Evolutionary conservation across 768 basidiomycete genomes (phyloP).

Genomic region (Glaciozyma martinii): DNA sequence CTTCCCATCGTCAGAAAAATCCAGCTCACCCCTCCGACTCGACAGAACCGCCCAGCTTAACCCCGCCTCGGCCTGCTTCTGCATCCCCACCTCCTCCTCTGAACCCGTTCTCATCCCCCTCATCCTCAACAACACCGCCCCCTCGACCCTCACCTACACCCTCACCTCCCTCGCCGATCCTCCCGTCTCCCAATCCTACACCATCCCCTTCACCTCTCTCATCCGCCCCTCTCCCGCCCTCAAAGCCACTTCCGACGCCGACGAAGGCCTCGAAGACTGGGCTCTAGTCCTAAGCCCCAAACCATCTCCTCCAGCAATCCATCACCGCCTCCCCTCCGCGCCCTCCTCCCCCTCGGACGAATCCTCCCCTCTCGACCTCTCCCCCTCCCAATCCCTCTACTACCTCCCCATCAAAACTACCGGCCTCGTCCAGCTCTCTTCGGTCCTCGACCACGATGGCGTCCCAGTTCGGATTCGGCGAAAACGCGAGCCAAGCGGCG

Average conservation of each 20-base stretch:
- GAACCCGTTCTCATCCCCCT: slow-evolving; percentile 26
- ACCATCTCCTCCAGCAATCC: neutral
- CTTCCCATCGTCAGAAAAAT: neutral
- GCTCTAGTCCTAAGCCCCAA: slow-evolving; percentile 8
- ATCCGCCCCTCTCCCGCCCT: slow-evolving; percentile 9
- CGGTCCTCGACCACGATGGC: slow-evolving; percentile 7
- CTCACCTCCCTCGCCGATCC: slow-evolving; percentile 16
- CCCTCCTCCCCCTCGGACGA: neutral
- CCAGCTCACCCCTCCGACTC: slow-evolving; percentile 3
- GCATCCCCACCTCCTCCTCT: slow-evolving; percentile 2
- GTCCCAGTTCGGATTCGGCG: slow-evolving; percentile 20
- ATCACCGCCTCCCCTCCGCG: slow-evolving; percentile 13
- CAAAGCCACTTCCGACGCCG: neutral
- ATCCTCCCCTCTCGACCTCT: slow-evolving; percentile 16
- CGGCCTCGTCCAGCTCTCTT: slow-evolving; percentile 14
- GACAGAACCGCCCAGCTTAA: slow-evolving; percentile 25
- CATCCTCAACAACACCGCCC: slow-evolving; percentile 29
- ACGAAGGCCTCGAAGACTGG: slow-evolving; percentile 27
- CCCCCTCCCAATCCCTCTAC: slow-evolving; percentile 22
- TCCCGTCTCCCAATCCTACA: neutral
- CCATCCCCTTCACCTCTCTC: slow-evolving; percentile 12
- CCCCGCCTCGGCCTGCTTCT: slow-evolving; percentile 23
- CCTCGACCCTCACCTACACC: slow-evolving; percentile 24
- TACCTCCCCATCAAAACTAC: slow-evolving; percentile 20
- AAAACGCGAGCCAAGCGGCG: slow-evolving; percentile 4